Evolutionary conservation across 2,329 filamentous ascomycete species (phyloP).

Genomic region (Aschersonia sp.): DNA sequence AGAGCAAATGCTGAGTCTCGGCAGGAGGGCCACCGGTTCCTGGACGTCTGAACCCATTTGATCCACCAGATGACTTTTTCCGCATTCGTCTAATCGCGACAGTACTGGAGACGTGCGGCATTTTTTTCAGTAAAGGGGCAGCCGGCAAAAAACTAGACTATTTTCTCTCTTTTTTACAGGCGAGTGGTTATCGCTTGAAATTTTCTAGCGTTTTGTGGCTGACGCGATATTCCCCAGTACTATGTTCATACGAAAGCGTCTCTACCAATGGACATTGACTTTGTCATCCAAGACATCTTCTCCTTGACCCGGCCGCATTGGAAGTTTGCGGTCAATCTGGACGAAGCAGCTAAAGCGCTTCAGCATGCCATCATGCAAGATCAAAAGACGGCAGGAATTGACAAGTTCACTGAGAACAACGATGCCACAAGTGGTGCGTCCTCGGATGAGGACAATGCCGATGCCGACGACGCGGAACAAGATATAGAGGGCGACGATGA

Average conservation of each 20-base stretch:
- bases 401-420: conserved; percentile 55
- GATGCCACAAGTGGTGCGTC: conserved; percentile 55
- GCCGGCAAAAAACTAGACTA: conserved; percentile 97
- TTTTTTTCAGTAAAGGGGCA: conserved; percentile 87
- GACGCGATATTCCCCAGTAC: conserved; percentile 39
- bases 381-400: conserved; percentile 63
- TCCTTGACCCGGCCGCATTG: conserved; percentile 76
- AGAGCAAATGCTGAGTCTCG: neutral
- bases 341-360: conserved; percentile 74
- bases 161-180: conserved; percentile 89
- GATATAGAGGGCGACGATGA: conserved; percentile 47
- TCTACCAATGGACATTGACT: conserved; percentile 93
- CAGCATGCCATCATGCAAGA: conserved; percentile 81
- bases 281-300: conserved; percentile 87
- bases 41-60: conserved; percentile 61
- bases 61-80: conserved; percentile 90
- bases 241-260: conserved; percentile 85
- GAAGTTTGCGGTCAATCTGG: conserved; percentile 67
- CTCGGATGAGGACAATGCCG: conserved; percentile 63
- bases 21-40: conserved; percentile 65
- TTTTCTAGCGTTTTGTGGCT: neutral
- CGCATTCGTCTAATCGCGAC: conserved; percentile 82
- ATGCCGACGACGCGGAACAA: conserved; percentile 48
- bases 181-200: conserved; percentile 14
- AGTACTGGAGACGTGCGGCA: conserved; percentile 84